Conservation (phyloP, 805 yeast species). For the Nakazawaea ernobii region DNA sequence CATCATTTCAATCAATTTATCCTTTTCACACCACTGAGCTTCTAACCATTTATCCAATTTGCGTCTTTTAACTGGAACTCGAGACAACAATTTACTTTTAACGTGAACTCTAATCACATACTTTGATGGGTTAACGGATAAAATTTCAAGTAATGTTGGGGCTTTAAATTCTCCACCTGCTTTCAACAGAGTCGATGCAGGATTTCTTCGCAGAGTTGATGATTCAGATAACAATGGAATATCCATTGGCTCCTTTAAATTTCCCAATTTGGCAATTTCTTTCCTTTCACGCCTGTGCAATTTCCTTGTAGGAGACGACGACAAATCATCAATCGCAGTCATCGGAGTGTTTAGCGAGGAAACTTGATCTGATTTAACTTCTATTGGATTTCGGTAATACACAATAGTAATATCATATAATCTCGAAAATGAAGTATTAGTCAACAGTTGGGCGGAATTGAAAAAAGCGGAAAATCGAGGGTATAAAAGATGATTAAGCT, state of each 20-base stretch:
- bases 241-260: background rate
- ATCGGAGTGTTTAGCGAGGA: background rate
- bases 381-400: conserved; percentile 26
- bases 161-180: conserved; percentile 20
- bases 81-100: conserved; percentile 36
- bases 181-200: conserved; percentile 3
- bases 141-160: conserved; percentile 32
- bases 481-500: conserved; percentile 56
- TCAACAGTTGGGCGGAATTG: conserved; percentile 40
- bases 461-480: conserved; percentile 67
- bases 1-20: conserved; percentile 37
- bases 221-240: background rate
- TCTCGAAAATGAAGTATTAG: conserved; percentile 32
- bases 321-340: background rate
- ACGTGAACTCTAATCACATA: conserved; percentile 40
- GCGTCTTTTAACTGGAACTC: conserved; percentile 47
- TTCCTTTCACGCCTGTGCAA: background rate
- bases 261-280: background rate
- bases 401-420: conserved; percentile 53
- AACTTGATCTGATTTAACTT: background rate
- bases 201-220: background rate
- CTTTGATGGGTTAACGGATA: conserved; percentile 25
- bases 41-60: conserved; percentile 76
- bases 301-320: background rate
- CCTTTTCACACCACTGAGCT: conserved; percentile 65